phyloP scores from a whole-genome alignment of 257 asterid species.

The Nicotiana paniculata region DNA sequence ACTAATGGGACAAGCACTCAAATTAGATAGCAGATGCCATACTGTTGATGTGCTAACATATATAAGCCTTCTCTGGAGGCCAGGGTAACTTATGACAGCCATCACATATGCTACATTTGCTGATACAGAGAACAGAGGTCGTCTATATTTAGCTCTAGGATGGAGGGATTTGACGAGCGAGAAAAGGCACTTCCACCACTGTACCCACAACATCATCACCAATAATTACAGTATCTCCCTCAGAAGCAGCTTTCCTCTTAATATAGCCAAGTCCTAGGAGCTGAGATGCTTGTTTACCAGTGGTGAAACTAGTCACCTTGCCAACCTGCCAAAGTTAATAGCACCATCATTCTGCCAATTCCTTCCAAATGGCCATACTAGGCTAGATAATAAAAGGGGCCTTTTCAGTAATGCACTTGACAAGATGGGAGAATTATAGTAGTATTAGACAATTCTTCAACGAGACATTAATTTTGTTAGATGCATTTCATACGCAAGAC shows the following conservation, averaged over 20 bases:
- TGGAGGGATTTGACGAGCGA: constrained; percentile 47
- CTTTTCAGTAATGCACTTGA: background rate
- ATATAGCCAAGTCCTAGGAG: constrained; percentile 89
- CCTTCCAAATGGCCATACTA: background rate
- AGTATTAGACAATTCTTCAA: background rate
- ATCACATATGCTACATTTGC: background rate
- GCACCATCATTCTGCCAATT: constrained; percentile 7
- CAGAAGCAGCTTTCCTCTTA: constrained; percentile 64
- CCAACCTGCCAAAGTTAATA: constrained; percentile 58
- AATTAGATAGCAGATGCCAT: background rate
- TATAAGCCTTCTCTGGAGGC: background rate
- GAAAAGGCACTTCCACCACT: constrained; percentile 79
- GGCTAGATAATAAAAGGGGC: background rate
- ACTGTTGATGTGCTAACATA: background rate
- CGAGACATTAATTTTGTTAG: background rate
- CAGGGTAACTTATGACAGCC: background rate
- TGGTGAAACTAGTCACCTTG: constrained; percentile 71
- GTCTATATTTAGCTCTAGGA: constrained; percentile 11
- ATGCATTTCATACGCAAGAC: constrained; percentile 3
- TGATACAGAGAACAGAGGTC: background rate
- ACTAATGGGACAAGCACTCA: background rate
- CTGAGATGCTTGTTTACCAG: constrained; percentile 44
- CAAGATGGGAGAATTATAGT: background rate
- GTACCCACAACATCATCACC: constrained; percentile 60
- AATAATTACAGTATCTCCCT: constrained; percentile 61